phyloP scores from a whole-genome alignment of 441 rosid species.

The Geranium incanum region DNA sequence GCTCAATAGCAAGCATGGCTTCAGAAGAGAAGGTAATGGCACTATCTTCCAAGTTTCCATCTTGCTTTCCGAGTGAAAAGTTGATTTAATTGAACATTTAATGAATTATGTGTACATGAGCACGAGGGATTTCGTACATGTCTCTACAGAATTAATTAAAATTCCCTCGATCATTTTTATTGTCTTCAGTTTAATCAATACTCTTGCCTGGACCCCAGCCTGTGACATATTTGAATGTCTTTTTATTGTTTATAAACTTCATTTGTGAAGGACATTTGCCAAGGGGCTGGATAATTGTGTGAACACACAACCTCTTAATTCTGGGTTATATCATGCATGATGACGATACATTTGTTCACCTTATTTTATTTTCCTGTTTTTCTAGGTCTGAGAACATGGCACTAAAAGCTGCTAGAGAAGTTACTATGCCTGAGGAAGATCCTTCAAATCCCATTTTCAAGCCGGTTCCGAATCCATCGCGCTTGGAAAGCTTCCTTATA shows the following conservation, averaged over 20 bases:
- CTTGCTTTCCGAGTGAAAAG: background rate
- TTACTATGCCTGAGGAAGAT: conserved; percentile 92
- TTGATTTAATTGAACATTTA: background rate
- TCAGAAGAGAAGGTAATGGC: conserved; percentile 76
- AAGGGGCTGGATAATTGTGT: background rate
- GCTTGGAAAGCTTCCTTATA: conserved; percentile 85
- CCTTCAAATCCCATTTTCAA: conserved; percentile 79
- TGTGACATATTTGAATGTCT: too few species aligned
- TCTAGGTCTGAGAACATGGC: conserved; percentile 80
- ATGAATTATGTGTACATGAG: background rate
- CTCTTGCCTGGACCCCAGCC: too few species aligned
- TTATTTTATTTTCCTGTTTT: background rate
- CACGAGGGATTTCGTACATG: background rate
- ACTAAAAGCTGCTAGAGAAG: conserved; percentile 83
- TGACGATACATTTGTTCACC: background rate
- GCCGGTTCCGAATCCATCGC: conserved; percentile 83
- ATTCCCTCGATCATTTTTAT: too few species aligned
- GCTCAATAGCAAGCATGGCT: conserved; percentile 96
- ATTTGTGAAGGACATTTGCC: too few species aligned
- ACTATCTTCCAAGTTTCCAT: background rate
- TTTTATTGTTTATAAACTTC: too few species aligned
- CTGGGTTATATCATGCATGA: too few species aligned
- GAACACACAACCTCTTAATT: too few species aligned
- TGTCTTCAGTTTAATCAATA: too few species aligned
- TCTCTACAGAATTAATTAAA: too few species aligned